Evolutionary conservation across 1,284 basidiomycete genomes (phyloP).

Genomic region (Trichosporon sp.): DNA sequence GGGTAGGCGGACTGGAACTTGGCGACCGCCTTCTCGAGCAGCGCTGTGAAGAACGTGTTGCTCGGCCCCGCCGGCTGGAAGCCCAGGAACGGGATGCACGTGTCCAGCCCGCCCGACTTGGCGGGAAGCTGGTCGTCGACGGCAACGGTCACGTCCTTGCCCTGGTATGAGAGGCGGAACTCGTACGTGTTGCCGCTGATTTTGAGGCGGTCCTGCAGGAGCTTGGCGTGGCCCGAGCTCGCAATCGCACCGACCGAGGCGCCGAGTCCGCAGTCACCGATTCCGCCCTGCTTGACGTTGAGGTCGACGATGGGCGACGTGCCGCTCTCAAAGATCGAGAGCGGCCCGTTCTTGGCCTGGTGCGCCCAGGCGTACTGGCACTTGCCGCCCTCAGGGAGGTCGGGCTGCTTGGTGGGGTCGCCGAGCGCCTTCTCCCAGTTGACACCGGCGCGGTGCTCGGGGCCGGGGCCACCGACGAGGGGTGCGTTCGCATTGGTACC

Average conservation of each 20-base stretch:
- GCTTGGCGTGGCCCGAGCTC: neutral
- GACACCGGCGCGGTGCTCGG: neutral
- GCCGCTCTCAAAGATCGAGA: neutral
- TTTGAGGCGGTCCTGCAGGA: neutral
- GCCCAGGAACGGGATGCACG: constrained; percentile 7
- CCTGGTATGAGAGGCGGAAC: neutral
- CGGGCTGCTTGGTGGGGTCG: neutral
- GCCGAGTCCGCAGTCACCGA: constrained; percentile 19
- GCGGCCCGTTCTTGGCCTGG: no score
- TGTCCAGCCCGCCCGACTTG: neutral
- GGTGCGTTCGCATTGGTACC: neutral
- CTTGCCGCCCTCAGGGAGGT: no score
- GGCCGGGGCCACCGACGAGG: neutral
- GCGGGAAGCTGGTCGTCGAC: constrained; percentile 16
- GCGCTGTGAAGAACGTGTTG: constrained; percentile 8
- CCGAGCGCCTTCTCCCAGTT: neutral
- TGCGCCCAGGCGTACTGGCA: neutral
- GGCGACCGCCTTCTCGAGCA: constrained; percentile 18
- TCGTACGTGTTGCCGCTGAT: neutral
- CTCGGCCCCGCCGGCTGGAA: constrained; percentile 7
- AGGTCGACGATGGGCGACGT: neutral
- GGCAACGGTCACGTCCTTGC: neutral
- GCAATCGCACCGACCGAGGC: constrained; percentile 9
- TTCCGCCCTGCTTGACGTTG: constrained; percentile 13
- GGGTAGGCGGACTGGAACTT: constrained; percentile 11